Conservation (phyloP, 2,329 filamentous ascomycete species). For the Emergomyces africanus region DNA sequence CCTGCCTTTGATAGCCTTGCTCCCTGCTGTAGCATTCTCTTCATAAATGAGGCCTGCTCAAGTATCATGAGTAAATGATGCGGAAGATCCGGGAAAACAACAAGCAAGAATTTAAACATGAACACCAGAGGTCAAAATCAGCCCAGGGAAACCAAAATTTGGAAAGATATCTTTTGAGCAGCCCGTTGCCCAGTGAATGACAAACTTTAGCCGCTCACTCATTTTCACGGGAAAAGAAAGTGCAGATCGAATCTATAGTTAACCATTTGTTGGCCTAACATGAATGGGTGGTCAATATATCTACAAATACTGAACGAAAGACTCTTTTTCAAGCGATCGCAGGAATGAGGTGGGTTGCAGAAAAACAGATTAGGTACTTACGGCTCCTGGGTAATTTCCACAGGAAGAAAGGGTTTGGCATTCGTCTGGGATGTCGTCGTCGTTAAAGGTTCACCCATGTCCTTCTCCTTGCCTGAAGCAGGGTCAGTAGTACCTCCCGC, state of each 20-base stretch:
- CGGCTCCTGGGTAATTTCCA: slow-evolving; percentile 12
- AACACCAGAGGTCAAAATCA: background rate
- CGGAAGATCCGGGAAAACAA: background rate
- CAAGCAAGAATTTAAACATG: background rate
- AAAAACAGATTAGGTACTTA: slow-evolving; percentile 2
- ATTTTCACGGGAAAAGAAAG: background rate
- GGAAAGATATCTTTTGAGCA: background rate
- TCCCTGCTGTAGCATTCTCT: background rate
- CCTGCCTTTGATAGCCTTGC: background rate
- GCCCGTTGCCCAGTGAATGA: background rate
- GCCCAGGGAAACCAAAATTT: background rate
- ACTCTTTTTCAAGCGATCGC: background rate
- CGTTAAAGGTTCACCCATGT: background rate
- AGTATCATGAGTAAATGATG: background rate
- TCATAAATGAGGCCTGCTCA: background rate
- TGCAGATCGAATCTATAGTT: background rate
- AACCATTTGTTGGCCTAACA: background rate
- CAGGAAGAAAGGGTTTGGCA: slow-evolving; percentile 4
- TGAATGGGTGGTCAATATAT: background rate
- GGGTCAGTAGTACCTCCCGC: background rate
- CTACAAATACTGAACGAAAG: background rate
- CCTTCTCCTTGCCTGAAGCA: background rate
- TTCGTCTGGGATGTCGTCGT: slow-evolving; percentile 4
- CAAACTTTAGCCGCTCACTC: background rate
- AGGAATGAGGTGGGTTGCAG: background rate